These are phyloP conservation scores for Seiridium cupressi DNA, from an alignment of 2,329 filamentous ascomycete species.

Conservation along the genomic window DNA sequence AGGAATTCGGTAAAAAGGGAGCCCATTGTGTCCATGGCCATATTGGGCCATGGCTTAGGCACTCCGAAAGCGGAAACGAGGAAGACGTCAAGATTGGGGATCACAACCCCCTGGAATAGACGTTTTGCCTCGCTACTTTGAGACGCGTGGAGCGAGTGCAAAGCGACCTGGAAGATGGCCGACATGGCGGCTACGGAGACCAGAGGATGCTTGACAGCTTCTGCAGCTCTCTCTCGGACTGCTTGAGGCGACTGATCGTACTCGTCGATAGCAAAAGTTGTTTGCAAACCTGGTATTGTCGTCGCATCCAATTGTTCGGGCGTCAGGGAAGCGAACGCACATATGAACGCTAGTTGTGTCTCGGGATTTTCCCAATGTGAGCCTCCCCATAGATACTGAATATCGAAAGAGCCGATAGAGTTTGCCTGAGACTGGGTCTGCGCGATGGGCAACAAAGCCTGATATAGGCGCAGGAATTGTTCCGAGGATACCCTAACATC, in stretches of 20 bases:
- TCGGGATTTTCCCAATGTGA: conserved; percentile 76
- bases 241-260: conserved; percentile 49
- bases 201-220: conserved; percentile 79
- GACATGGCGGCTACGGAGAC: conserved; percentile 84
- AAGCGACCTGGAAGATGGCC: conserved; percentile 63
- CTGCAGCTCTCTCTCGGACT: conserved; percentile 50
- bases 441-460: conserved; percentile 73
- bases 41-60: conserved; percentile 71
- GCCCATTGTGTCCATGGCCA: conserved; percentile 73
- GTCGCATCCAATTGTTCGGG: conserved; percentile 78
- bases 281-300: conserved; percentile 77
- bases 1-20: conserved; percentile 83
- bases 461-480: conserved; percentile 81
- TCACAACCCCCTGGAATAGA: conserved; percentile 64
- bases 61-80: conserved; percentile 76
- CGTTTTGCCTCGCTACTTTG: conserved; percentile 63
- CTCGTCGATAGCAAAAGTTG: conserved; percentile 67
- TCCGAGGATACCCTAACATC: conserved; percentile 71
- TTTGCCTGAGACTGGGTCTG: conserved; percentile 42
- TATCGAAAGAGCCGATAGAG: conserved; percentile 63
- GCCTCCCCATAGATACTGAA: conserved; percentile 88
- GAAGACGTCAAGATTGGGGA: conserved; percentile 76
- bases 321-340: conserved; percentile 76
- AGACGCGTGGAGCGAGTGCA: conserved; percentile 59
- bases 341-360: conserved; percentile 90